Conservation (phyloP, 176 grass and related monocot genomes). For the Areca catechu region DNA sequence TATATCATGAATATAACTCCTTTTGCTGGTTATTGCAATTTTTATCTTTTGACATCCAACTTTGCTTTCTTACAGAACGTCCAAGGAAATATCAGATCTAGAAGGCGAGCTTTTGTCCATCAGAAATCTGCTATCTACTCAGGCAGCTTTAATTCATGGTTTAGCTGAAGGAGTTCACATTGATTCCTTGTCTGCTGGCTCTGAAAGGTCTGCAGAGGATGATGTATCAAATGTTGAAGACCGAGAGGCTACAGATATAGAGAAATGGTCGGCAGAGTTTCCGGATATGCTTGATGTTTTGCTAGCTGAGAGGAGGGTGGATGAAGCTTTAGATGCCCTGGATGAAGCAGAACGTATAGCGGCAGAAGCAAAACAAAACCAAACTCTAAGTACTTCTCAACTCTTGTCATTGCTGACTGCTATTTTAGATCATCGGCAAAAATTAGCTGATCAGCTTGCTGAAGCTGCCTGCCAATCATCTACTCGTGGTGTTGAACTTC, state of each 20-base stretch:
- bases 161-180: conserved; percentile 74
- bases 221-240: conserved; percentile 57
- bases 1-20: too few relatives aligned
- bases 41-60: not conserved
- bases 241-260: conserved; percentile 66
- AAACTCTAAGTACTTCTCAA: conserved; percentile 39
- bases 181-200: conserved; percentile 51
- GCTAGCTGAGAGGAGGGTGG: conserved; percentile 84
- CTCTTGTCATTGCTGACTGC: conserved; percentile 36
- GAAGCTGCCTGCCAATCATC: conserved; percentile 92
- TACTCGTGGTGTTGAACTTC: conserved; percentile 85
- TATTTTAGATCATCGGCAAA: conserved; percentile 66
- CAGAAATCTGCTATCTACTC: conserved; percentile 71
- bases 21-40: not conserved
- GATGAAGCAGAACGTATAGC: conserved; percentile 69
- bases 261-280: conserved; percentile 88
- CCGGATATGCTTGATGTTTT: conserved; percentile 82
- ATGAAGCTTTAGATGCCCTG: conserved; percentile 82
- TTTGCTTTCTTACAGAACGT: conserved; percentile 46
- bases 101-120: conserved; percentile 93
- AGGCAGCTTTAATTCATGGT: conserved; percentile 71
- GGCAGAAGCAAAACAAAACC: conserved; percentile 40
- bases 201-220: conserved; percentile 42
- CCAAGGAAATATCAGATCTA: conserved; percentile 92
- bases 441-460: conserved; percentile 78